phyloP scores from a whole-genome alignment of 306 rosid genomes.

The Abrus precatorius region DNA sequence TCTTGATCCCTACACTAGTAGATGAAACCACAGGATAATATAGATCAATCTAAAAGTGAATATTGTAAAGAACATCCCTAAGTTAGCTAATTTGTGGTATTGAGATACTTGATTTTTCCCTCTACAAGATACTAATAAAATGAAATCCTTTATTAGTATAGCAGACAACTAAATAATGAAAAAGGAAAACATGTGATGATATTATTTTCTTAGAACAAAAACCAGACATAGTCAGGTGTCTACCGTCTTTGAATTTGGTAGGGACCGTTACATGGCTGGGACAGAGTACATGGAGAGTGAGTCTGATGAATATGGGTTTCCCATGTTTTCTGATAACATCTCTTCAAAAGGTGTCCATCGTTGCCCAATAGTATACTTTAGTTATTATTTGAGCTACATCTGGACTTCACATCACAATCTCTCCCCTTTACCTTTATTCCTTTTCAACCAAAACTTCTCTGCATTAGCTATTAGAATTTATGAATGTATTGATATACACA shows the following conservation, averaged over 20 bases:
- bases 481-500: no score
- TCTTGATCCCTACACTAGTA: neutral
- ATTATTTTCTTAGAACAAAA: neutral
- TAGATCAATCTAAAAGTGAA: neutral
- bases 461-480: no score
- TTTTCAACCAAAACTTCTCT: neutral
- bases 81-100: no score
- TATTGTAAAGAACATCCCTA: no score
- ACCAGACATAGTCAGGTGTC: conserved; percentile 45
- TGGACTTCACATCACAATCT: conserved; percentile 43
- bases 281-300: conserved; percentile 33
- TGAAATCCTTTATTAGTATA: neutral
- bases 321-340: conserved; percentile 4
- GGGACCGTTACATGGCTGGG: conserved; percentile 46
- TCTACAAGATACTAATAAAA: no score
- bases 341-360: conserved; percentile 53
- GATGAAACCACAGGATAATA: neutral
- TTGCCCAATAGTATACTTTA: conserved; percentile 50
- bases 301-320: conserved; percentile 41
- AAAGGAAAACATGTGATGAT: neutral
- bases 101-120: no score
- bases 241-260: neutral
- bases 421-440: neutral
- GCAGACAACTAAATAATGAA: neutral
- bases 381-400: conserved; percentile 63